These are phyloP conservation scores for Plasmodium blacklocki DNA, from an alignment of 169 alveolate genomes.

Conservation along the genomic window DNA sequence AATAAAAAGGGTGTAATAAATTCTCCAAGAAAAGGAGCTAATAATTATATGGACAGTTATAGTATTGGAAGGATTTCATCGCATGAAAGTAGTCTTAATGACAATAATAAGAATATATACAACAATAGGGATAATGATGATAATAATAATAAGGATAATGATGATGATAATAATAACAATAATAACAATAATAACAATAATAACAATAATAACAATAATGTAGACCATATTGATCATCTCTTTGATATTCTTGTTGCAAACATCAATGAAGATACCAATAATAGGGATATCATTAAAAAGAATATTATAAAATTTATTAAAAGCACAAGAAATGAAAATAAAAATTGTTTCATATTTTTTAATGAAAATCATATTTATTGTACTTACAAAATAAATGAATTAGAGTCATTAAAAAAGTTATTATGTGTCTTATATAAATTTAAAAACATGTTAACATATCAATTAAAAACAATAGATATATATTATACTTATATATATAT, in stretches of 20 bases:
- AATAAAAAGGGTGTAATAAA: not conserved
- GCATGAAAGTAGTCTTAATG: not conserved
- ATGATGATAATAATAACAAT: not conserved
- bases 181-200: not conserved
- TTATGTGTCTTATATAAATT: conserved; percentile 12
- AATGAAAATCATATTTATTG: conserved; percentile 40
- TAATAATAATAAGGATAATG: not conserved
- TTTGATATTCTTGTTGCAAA: not conserved
- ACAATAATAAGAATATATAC: not conserved
- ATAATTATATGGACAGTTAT: too few relatives aligned
- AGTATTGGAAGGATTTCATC: not conserved
- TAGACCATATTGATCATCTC: not conserved
- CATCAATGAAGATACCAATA: not conserved
- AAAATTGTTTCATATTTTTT: conserved; percentile 57
- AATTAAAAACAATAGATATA: conserved; percentile 52
- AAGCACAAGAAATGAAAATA: conserved; percentile 37
- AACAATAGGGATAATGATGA: not conserved
- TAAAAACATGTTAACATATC: conserved; percentile 18
- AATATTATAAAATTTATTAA: conserved; percentile 30
- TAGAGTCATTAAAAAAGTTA: conserved; percentile 28
- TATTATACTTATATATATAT: conserved; percentile 67
- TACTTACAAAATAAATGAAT: conserved; percentile 56
- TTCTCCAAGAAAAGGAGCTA: not conserved
- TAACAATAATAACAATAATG: not conserved
- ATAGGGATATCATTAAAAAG: conserved; percentile 3